Evolutionary conservation across 345 rosid genomes (phyloP), one percentile per base, ranked within the genome.

Genomic region (Salix arbutifolia): DNA sequence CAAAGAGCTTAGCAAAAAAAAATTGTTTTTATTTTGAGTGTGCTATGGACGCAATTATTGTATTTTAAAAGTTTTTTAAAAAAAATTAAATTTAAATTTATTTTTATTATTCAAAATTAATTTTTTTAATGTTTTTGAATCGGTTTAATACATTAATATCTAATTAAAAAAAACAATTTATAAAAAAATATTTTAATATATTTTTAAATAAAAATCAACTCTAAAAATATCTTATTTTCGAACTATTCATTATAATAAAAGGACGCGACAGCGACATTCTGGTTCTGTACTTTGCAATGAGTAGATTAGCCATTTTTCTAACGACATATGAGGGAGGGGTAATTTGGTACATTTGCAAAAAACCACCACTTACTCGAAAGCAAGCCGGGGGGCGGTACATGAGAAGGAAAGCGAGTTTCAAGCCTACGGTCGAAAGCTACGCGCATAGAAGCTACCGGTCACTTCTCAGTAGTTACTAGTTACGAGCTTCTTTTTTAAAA

Each of bases 341-440:
- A 14, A 52, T 12, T 35, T 48, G 64, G 78, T 48, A 66, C 5
- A 10, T 52, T n/a, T 11, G 9, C 0, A 38, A n/a, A 4, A 23
- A 58, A 58, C 0, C 4, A 58, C 26, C 12, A 28, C 13, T n/a
- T 3, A 18, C 17, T 42, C 30, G 3, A 13, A 30, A 74, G 23
- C 31, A 30, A 74, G 35, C 31, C 77, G 19, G 70, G 3, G 77
- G 70, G 77, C 70, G 70, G 70, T n/a, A 28, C 68, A 4, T 12
- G 11, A 38, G 67, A 38, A 19, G 48, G 37, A 6, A 33, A 21
- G 6, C 46, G 52, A 70, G 25, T 38, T 30, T 70, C 64, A 30
- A 33, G 25, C 74, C 52, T 70, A 31, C 79, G 79, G 79, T 70
- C 79, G 31, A 44, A 76, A 13, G 69, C 40, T 42, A 70, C 50